Evolutionary conservation across 192 early-diverging fungal genomes (phyloP).

Genomic region (Coemansia sp.): DNA sequence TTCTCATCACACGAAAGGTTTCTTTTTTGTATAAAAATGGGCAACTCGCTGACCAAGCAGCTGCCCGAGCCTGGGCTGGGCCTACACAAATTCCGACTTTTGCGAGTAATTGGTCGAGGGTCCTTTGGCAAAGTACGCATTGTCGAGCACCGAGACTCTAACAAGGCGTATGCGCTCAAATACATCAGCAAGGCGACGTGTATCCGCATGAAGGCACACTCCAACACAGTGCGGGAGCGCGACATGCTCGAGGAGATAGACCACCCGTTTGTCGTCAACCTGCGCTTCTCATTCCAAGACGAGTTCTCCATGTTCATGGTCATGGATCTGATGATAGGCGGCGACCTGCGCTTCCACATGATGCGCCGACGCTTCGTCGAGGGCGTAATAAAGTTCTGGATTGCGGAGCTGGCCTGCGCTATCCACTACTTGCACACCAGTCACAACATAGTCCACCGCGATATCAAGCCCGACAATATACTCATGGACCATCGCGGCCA

Average conservation of each 20-base stretch:
- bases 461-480: slow-evolving; percentile 87
- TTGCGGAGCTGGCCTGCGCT: slow-evolving; percentile 81
- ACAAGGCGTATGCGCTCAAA: slow-evolving; percentile 84
- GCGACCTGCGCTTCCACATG: slow-evolving; percentile 80
- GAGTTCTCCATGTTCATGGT: slow-evolving; percentile 88
- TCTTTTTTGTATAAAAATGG: slow-evolving; percentile 6
- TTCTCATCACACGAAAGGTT: neutral
- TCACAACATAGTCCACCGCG: slow-evolving; percentile 78
- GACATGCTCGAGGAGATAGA: slow-evolving; percentile 79
- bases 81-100: slow-evolving; percentile 85
- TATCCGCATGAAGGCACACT: slow-evolving; percentile 61
- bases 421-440: slow-evolving; percentile 76
- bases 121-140: slow-evolving; percentile 97
- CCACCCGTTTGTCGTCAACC: slow-evolving; percentile 76
- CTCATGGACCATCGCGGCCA: slow-evolving; percentile 75
- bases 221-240: slow-evolving; percentile 85
- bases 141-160: slow-evolving; percentile 82
- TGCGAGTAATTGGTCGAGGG: slow-evolving; percentile 90
- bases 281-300: slow-evolving; percentile 94
- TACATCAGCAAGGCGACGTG: slow-evolving; percentile 92
- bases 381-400: slow-evolving; percentile 74
- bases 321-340: slow-evolving; percentile 88
- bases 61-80: slow-evolving; percentile 47
- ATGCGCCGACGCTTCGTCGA: slow-evolving; percentile 59
- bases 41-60: slow-evolving; percentile 49